These are phyloP conservation scores for Bretziella fagacearum DNA, from an alignment of 2,329 filamentous ascomycete species.

Conservation along the genomic window DNA sequence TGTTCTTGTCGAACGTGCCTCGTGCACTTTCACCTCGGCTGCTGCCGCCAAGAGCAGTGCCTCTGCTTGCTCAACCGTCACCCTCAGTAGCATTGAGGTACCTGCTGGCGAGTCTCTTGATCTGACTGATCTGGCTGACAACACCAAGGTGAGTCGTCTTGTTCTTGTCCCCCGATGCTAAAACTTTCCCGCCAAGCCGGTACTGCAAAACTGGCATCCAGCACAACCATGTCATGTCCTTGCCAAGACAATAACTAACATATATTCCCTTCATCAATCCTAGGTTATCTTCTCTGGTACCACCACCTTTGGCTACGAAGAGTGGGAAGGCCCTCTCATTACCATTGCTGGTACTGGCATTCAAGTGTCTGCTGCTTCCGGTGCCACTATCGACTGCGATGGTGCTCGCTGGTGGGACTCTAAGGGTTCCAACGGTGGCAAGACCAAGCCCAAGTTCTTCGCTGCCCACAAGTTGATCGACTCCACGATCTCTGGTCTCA, in stretches of 20 bases:
- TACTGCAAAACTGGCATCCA: too few species aligned
- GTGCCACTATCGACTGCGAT: conserved; percentile 35
- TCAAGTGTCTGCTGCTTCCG: conserved; percentile 34
- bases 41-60: conserved; percentile 31
- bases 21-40: conserved; percentile 36
- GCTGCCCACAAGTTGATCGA: conserved; percentile 26
- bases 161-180: too few species aligned
- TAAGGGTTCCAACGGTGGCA: conserved; percentile 41
- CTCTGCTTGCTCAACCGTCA: conserved; percentile 35
- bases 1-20: conserved; percentile 12
- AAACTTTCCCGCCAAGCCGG: neutral
- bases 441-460: conserved; percentile 47
- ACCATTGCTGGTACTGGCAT: conserved; percentile 40
- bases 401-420: conserved; percentile 45
- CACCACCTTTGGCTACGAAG: conserved; percentile 49
- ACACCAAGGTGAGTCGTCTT: conserved; percentile 23
- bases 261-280: conserved; percentile 17
- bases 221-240: too few species aligned
- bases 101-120: conserved; percentile 43
- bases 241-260: conserved; percentile 7
- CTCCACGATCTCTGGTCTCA: conserved; percentile 24
- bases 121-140: conserved; percentile 33
- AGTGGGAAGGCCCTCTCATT: conserved; percentile 49
- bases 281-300: conserved; percentile 43
- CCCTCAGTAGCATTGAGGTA: conserved; percentile 35